These are phyloP conservation scores for Fusarium pseudonygamai DNA, from an alignment of 2,329 filamentous ascomycete species.

Conservation along the genomic window DNA sequence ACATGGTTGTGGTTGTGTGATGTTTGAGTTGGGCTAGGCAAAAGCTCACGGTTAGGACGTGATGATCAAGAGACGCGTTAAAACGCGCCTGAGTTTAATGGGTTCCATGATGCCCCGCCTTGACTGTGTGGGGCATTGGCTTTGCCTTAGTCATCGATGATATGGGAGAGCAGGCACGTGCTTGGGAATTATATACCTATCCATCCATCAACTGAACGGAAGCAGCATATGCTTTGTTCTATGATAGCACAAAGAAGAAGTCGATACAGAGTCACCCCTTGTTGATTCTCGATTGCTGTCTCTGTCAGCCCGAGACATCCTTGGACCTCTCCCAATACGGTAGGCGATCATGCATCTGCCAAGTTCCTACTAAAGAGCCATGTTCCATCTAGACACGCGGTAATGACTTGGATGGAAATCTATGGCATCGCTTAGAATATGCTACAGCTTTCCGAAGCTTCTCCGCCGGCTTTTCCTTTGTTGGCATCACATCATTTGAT, in stretches of 20 bases:
- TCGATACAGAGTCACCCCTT: not conserved
- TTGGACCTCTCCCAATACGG: not conserved
- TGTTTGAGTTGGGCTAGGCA: constrained; percentile 28
- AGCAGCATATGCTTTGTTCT: not conserved
- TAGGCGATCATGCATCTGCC: constrained; percentile 12
- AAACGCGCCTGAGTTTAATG: constrained; percentile 48
- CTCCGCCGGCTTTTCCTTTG: not conserved
- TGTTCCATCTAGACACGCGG: not conserved
- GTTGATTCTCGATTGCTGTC: not conserved
- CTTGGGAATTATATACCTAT: not conserved
- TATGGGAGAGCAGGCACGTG: constrained; percentile 5
- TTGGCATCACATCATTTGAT: constrained; percentile 16
- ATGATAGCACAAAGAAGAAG: not conserved
- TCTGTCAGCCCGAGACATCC: not conserved
- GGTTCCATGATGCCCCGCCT: constrained; percentile 36
- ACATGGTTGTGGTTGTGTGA: constrained; percentile 45
- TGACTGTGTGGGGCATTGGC: constrained; percentile 4
- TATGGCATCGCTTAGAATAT: constrained; percentile 19
- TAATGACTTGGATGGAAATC: not conserved
- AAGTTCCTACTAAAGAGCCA: not conserved
- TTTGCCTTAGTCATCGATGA: constrained; percentile 35
- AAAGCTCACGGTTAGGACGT: constrained; percentile 11
- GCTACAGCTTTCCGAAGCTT: constrained; percentile 23
- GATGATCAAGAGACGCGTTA: constrained; percentile 45
- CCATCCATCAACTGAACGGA: not conserved